A percentile compares a stretch with the other conserved stretches of the same genome.
Evolutionary conservation across 495 filamentous ascomycete species (phyloP).

Genomic region (Penicillium bovifimosum): DNA sequence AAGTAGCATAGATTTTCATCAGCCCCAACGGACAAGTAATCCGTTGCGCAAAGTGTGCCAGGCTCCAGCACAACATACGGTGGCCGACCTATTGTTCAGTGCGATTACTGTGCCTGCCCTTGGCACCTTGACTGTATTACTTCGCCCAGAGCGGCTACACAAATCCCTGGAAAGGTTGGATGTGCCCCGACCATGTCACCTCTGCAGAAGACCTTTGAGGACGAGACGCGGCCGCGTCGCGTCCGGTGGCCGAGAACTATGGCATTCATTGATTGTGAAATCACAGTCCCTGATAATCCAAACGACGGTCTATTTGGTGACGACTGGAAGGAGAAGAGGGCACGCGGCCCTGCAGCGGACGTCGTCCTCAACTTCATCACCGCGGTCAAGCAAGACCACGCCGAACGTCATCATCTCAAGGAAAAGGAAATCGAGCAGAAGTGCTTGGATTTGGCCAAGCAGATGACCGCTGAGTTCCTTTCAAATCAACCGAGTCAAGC

Average conservation of each 20-base stretch:
- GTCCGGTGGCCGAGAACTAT: conserved; percentile 48
- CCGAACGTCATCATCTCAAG: not conserved
- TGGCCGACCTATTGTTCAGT: conserved; percentile 63
- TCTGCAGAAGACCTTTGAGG: conserved; percentile 56
- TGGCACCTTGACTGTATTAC: conserved; percentile 93
- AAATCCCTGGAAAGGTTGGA: conserved; percentile 62
- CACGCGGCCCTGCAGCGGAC: conserved; percentile 15
- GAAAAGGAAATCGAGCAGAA: not conserved
- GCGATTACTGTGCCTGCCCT: conserved; percentile 69
- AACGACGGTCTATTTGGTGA: conserved; percentile 17
- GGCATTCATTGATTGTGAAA: conserved; percentile 10
- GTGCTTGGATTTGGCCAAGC: conserved; percentile 7
- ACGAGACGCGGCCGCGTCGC: conserved; percentile 38
- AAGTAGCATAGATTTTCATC: not conserved
- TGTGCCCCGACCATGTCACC: conserved; percentile 82
- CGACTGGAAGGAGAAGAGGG: conserved; percentile 15
- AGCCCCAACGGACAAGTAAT: conserved; percentile 55
- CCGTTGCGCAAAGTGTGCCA: conserved; percentile 66
- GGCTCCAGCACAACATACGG: conserved; percentile 50
- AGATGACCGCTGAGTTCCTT: conserved; percentile 5
- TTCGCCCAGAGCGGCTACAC: conserved; percentile 74
- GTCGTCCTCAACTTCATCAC: conserved; percentile 19
- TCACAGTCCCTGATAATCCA: conserved; percentile 7
- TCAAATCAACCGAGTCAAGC: not conserved
- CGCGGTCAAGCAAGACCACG: conserved; percentile 11